A percentile compares a stretch with the other conserved stretches of the same genome.
These are phyloP conservation scores for Candida tammaniensis DNA, from an alignment of 805 yeast species.

Conservation along the genomic window DNA sequence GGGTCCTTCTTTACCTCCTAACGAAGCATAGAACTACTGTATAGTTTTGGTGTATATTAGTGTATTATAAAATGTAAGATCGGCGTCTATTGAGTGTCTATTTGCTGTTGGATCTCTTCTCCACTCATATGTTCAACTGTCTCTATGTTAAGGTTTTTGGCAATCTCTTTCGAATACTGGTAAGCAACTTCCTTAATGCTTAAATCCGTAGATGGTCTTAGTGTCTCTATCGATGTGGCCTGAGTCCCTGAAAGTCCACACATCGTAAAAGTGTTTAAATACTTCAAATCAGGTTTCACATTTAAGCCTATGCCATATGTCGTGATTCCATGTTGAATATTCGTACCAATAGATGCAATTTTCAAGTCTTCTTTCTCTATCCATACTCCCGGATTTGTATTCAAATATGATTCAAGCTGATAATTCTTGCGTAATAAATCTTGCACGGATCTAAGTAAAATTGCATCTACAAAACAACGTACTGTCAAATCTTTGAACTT, in stretches of 20 bases:
- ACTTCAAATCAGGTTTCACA: constrained; percentile 67
- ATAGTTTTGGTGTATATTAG: constrained; percentile 3
- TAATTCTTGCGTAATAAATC: constrained; percentile 37
- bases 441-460: constrained; percentile 58
- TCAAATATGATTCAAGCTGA: constrained; percentile 47
- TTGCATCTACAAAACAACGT: constrained; percentile 59
- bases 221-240: constrained; percentile 34
- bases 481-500: constrained; percentile 56
- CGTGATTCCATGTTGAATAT: constrained; percentile 78
- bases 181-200: constrained; percentile 27
- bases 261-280: constrained; percentile 69
- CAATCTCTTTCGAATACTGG: constrained; percentile 36
- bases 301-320: constrained; percentile 90
- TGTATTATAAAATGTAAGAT: neutral
- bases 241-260: constrained; percentile 72
- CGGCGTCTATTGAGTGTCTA: no score
- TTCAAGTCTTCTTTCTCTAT: constrained; percentile 49
- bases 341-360: constrained; percentile 87
- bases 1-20: constrained; percentile 1
- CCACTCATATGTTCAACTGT: constrained; percentile 37
- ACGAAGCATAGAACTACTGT: neutral
- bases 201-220: constrained; percentile 13
- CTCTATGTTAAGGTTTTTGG: constrained; percentile 28
- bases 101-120: constrained; percentile 18
- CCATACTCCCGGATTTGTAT: constrained; percentile 91